These are phyloP conservation scores for Linnemannia hyalina DNA, from an alignment of 192 early-diverging fungal species.

Conservation along the genomic window DNA sequence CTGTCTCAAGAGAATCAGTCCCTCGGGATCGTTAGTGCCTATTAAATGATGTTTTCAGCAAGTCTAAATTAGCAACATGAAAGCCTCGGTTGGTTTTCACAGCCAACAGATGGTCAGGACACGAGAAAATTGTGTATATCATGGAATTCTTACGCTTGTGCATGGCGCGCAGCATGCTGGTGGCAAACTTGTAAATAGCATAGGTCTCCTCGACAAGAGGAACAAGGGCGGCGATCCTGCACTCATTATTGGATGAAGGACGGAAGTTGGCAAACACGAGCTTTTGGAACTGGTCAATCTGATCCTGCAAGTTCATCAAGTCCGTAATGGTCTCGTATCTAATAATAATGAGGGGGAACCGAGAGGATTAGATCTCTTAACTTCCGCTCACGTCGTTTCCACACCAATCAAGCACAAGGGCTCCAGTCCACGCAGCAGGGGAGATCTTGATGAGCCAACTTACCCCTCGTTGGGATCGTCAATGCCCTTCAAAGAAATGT, in stretches of 20 bases:
- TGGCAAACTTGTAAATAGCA: constrained; percentile 95
- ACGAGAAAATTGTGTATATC: neutral
- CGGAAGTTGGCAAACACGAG: constrained; percentile 89
- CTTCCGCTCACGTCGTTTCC: neutral
- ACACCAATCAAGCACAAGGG: neutral
- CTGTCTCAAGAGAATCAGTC: constrained; percentile 87
- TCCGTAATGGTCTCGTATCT: constrained; percentile 98
- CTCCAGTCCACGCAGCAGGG: neutral
- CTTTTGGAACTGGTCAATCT: constrained; percentile 92
- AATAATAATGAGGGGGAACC: neutral
- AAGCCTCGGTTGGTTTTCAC: neutral
- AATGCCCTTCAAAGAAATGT: constrained; percentile 91
- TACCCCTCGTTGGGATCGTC: constrained; percentile 99
- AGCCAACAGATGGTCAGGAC: no score
- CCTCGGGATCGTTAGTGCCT: constrained; percentile 79
- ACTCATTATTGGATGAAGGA: constrained; percentile 89
- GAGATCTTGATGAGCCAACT: neutral
- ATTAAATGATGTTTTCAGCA: neutral
- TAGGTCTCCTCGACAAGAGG: constrained; percentile 97
- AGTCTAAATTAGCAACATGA: neutral
- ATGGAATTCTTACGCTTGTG: constrained; percentile 76
- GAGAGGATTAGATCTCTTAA: neutral
- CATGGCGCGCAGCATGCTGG: constrained; percentile 97
- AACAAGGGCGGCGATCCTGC: constrained; percentile 93
- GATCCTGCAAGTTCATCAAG: constrained; percentile 91